phyloP scores from a whole-genome alignment of 1,284 basidiomycete genomes.

The Fomitopsis betulina region DNA sequence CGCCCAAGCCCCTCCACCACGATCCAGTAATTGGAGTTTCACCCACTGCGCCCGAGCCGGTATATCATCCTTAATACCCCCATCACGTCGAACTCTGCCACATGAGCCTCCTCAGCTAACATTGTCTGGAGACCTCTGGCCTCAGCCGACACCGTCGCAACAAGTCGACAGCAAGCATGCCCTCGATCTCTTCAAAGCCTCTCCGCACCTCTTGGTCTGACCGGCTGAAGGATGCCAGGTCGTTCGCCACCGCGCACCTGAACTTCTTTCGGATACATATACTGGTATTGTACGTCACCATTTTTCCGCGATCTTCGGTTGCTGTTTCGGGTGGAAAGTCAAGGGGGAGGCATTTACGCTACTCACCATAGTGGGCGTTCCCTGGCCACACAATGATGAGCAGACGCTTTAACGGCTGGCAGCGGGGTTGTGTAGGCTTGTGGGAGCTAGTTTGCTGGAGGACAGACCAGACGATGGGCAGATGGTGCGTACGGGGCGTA shows the following conservation, averaged over 20 bases:
- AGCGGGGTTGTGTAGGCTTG: no score
- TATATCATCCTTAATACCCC: neutral
- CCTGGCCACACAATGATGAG: neutral
- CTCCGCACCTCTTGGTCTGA: neutral
- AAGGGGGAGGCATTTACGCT: neutral
- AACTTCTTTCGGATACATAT: conserved; percentile 69
- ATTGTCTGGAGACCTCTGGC: neutral
- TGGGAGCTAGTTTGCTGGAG: no score
- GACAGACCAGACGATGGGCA: no score
- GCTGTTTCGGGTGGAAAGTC: neutral
- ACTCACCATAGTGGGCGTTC: neutral
- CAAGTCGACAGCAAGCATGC: neutral
- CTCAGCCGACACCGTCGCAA: neutral
- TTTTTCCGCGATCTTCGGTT: neutral
- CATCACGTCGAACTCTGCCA: neutral
- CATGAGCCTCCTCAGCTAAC: neutral
- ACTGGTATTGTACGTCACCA: conserved; percentile 43
- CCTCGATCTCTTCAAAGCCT: conserved; percentile 8
- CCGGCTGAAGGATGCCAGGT: neutral
- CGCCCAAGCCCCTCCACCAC: no score
- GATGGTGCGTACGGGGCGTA: no score
- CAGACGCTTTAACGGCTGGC: neutral
- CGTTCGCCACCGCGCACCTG: conserved; percentile 41
- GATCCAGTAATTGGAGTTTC: neutral
- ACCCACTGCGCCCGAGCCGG: no score